Conservation (phyloP, 257 asterid genomes). For the Orobanche coerulescens region DNA sequence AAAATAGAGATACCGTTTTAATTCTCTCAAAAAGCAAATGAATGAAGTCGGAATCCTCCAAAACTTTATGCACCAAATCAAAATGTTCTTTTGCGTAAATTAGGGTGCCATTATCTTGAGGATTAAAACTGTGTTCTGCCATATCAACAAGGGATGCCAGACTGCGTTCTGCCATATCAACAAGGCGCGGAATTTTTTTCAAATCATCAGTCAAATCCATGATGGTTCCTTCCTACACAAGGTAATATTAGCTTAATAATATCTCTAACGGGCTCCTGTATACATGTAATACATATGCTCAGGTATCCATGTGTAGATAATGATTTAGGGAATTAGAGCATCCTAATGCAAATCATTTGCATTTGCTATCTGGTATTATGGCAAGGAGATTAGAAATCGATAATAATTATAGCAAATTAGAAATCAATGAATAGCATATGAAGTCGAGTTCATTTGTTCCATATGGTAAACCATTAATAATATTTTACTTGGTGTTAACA, state of each 20-base stretch:
- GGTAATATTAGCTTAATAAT: not conserved
- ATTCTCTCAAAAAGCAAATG: not conserved
- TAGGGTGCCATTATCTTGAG: not conserved
- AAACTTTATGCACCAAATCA: not conserved
- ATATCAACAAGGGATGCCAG: not conserved
- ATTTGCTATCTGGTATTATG: too few species aligned
- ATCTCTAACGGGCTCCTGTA: too few species aligned
- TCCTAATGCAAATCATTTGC: too few species aligned
- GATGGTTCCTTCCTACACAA: not conserved
- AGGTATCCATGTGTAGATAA: too few species aligned
- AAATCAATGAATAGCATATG: too few species aligned
- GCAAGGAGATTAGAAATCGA: too few species aligned
- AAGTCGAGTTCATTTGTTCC: too few species aligned
- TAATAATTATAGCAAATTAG: too few species aligned
- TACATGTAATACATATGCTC: too few species aligned
- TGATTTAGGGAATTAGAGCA: too few species aligned
- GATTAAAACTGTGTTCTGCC: not conserved
- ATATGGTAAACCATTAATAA: too few species aligned
- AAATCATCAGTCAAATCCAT: not conserved
- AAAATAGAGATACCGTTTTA: not conserved
- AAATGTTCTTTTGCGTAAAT: not conserved
- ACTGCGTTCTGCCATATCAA: not conserved
- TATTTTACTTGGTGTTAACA: too few species aligned
- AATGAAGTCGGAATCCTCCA: not conserved
- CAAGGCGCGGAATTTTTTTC: not conserved